Evolutionary conservation across 176 grass and related monocot species (phyloP).

Genomic region (Raddia guianensis): DNA sequence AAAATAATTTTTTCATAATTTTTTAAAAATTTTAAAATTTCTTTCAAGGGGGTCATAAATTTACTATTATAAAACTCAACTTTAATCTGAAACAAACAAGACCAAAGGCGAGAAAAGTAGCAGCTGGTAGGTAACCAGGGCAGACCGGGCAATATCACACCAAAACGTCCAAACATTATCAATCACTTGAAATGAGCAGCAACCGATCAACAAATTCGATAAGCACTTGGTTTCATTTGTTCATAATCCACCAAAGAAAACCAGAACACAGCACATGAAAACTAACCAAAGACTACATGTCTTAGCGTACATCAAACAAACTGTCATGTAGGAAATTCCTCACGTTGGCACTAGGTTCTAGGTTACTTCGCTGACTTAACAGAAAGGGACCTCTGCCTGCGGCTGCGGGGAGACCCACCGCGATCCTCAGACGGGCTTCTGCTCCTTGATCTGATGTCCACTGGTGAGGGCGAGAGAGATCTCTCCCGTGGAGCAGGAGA

Average conservation of each 20-base stretch:
- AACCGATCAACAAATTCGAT: not conserved
- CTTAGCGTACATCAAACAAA: not conserved
- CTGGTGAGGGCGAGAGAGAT: conserved; percentile 46
- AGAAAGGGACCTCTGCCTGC: conserved; percentile 32
- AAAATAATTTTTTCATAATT: no score
- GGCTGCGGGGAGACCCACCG: conserved; percentile 7
- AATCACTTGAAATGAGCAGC: not conserved
- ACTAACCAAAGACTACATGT: not conserved
- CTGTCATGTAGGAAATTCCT: not conserved
- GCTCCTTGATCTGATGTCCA: conserved; percentile 52
- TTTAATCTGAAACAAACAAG: no score
- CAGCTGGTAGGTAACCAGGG: not conserved
- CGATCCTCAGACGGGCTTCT: conserved; percentile 34
- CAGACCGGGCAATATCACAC: not conserved
- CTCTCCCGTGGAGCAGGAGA: conserved; percentile 47
- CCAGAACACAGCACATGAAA: not conserved
- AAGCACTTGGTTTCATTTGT: not conserved
- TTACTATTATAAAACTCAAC: no score
- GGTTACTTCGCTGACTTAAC: conserved; percentile 31
- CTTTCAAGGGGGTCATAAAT: no score
- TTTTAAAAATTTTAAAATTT: no score
- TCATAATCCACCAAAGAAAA: not conserved
- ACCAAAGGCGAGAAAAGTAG: no score
- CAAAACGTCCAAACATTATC: not conserved
- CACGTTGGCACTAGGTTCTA: not conserved